Evolutionary conservation across 176 grass and related monocot genomes (phyloP).

Genomic region (Hyparrhenia diplandra): DNA sequence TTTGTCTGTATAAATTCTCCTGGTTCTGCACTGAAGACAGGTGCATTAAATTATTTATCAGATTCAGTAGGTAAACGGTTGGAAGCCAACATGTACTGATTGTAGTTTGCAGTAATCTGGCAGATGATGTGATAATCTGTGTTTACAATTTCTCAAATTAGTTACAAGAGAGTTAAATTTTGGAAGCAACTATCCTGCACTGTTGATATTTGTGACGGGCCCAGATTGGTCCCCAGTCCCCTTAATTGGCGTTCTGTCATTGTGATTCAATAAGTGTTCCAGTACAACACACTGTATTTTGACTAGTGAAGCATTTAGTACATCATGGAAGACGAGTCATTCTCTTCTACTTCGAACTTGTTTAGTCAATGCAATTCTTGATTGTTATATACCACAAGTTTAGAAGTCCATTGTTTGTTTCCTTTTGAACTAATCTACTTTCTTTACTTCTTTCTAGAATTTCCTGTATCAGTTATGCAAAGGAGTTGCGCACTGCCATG

Average conservation of each 20-base stretch:
- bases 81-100: too few relatives aligned
- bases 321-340: background rate
- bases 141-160: background rate
- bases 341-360: background rate
- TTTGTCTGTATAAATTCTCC: too few relatives aligned
- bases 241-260: background rate
- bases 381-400: too few relatives aligned
- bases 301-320: background rate
- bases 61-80: too few relatives aligned
- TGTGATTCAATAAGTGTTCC: background rate
- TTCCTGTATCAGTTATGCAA: slow-evolving; percentile 87
- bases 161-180: background rate
- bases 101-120: too few relatives aligned
- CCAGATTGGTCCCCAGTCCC: background rate
- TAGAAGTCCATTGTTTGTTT: too few relatives aligned
- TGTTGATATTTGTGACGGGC: background rate
- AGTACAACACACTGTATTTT: background rate
- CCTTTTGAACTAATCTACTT: too few relatives aligned
- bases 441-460: slow-evolving; percentile 12
- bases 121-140: background rate
- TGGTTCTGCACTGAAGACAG: too few relatives aligned
- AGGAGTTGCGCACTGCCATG: slow-evolving; percentile 91
- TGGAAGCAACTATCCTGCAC: background rate
- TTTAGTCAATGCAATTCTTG: too few relatives aligned
- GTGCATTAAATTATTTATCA: too few relatives aligned